These are phyloP conservation scores for Castanospermum australe DNA, from an alignment of 306 rosid genomes.

Conservation along the genomic window DNA sequence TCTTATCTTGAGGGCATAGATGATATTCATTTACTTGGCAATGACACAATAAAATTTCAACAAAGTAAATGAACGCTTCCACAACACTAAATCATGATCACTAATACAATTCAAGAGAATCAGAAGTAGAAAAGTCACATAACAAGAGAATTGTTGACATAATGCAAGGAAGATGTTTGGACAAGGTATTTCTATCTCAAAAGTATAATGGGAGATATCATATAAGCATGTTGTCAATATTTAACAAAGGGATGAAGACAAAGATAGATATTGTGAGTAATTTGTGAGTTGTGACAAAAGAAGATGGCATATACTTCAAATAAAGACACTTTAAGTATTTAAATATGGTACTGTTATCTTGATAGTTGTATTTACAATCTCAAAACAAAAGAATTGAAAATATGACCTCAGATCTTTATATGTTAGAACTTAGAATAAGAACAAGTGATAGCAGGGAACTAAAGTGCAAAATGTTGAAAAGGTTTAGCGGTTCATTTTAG, in stretches of 20 bases:
- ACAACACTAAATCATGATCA: neutral
- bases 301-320: neutral
- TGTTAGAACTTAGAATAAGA: conserved; percentile 5
- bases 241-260: neutral
- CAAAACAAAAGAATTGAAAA: conserved; percentile 8
- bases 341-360: neutral
- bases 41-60: neutral
- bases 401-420: conserved; percentile 15
- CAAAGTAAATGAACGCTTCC: conserved; percentile 4
- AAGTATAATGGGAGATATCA: neutral
- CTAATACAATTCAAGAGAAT: neutral
- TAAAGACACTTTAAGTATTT: neutral
- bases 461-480: conserved; percentile 2
- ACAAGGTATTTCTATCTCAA: neutral
- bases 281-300: neutral
- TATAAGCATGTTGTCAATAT: neutral
- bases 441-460: neutral
- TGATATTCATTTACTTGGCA: conserved; percentile 6
- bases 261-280: neutral
- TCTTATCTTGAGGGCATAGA: neutral
- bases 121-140: neutral
- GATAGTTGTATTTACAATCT: neutral
- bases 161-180: neutral
- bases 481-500: neutral
- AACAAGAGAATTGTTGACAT: neutral